phyloP scores from a whole-genome alignment of 2,329 filamentous ascomycete species.

The Nemania abortiva region DNA sequence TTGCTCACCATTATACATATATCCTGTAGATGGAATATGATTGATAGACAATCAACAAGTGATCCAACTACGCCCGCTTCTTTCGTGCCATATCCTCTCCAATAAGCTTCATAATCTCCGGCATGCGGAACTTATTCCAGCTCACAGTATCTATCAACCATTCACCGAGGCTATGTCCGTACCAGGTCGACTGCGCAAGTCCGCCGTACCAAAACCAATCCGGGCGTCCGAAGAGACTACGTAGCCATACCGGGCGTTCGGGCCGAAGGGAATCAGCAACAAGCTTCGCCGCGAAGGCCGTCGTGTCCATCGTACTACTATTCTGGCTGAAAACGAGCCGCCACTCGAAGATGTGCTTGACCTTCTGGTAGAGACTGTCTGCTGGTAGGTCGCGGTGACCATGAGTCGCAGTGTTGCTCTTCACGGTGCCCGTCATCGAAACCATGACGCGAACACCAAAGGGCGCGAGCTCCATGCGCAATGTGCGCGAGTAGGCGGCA shows the following conservation, averaged over 20 bases:
- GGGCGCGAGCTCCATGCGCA: conserved; percentile 66
- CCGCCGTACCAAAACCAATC: conserved; percentile 60
- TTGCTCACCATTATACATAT: neutral
- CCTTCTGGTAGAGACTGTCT: conserved; percentile 61
- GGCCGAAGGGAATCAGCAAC: conserved; percentile 57
- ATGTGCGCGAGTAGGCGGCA: conserved; percentile 63
- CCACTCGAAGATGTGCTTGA: conserved; percentile 60
- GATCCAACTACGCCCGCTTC: conserved; percentile 37
- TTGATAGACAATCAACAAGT: neutral
- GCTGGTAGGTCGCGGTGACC: conserved; percentile 57
- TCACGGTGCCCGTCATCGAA: conserved; percentile 66
- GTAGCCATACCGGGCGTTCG: conserved; percentile 51
- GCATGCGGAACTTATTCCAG: conserved; percentile 54
- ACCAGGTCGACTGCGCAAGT: conserved; percentile 49
- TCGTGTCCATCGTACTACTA: conserved; percentile 58
- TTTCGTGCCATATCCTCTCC: conserved; percentile 43
- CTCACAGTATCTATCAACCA: conserved; percentile 53
- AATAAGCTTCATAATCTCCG: conserved; percentile 50
- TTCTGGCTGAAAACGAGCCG: conserved; percentile 64
- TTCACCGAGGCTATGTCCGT: conserved; percentile 52
- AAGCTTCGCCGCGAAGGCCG: conserved; percentile 58
- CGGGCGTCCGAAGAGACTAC: conserved; percentile 55
- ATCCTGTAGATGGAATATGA: neutral
- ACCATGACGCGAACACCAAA: conserved; percentile 69
- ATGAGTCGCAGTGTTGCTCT: conserved; percentile 62